These are phyloP conservation scores for Carex arenaria DNA, from an alignment of 202 grass and related monocot species.

Conservation along the genomic window DNA sequence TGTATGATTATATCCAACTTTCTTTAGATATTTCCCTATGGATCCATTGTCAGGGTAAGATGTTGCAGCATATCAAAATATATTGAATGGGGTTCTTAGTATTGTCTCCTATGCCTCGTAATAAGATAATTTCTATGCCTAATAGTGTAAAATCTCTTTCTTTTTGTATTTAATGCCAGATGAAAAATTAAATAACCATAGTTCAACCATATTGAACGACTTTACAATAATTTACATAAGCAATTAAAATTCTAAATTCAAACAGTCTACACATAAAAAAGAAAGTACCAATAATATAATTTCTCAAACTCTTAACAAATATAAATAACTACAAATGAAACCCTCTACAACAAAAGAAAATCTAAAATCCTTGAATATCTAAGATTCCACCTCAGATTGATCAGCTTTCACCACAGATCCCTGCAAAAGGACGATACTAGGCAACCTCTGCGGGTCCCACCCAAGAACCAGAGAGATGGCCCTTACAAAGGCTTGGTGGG, in stretches of 20 bases:
- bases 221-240: too few relatives aligned
- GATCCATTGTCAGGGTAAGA: background rate
- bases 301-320: background rate
- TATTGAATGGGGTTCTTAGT: background rate
- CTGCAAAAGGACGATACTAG: constrained; percentile 25
- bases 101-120: background rate
- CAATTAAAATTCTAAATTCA: background rate
- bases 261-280: background rate
- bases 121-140: background rate
- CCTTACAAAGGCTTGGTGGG: constrained; percentile 50
- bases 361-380: background rate
- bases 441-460: constrained; percentile 36
- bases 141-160: background rate
- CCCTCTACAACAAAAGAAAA: background rate
- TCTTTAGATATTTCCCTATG: background rate
- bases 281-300: background rate
- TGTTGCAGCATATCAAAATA: background rate
- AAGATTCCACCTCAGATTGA: background rate
- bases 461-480: constrained; percentile 38
- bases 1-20: background rate
- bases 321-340: background rate
- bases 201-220: background rate
- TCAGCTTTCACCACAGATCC: background rate
- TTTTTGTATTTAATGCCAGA: background rate
- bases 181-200: background rate